Percentiles rank a stretch among this genome's conserved stretches.
These are phyloP conservation scores for Ophiocordyceps unilateralis DNA, from an alignment of 2,329 filamentous ascomycete genomes.

Conservation along the genomic window DNA sequence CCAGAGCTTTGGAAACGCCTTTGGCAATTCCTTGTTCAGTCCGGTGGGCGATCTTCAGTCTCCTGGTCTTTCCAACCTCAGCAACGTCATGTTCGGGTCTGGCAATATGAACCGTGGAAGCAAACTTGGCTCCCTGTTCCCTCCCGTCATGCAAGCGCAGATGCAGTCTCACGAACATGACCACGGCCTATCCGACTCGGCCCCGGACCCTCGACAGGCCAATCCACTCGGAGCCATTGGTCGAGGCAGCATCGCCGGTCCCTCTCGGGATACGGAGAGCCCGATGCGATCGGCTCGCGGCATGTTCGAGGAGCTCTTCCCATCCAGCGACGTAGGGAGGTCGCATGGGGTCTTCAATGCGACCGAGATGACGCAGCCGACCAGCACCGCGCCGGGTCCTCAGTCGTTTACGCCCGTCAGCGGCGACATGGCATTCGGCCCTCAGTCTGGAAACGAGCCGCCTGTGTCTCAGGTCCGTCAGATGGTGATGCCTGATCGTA, in stretches of 20 bases:
- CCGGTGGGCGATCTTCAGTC: constrained; percentile 65
- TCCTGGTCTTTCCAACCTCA: constrained; percentile 49
- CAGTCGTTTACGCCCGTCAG: constrained; percentile 19
- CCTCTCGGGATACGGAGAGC: constrained; percentile 39
- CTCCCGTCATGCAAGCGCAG: constrained; percentile 75
- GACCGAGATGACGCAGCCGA: constrained; percentile 18
- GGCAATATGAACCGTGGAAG: constrained; percentile 59
- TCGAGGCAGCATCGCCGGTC: constrained; percentile 37
- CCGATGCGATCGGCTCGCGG: constrained; percentile 37
- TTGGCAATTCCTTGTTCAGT: constrained; percentile 69
- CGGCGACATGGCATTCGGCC: constrained; percentile 17
- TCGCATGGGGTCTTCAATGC: constrained; percentile 19
- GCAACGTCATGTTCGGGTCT: constrained; percentile 48
- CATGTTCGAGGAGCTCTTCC: constrained; percentile 38
- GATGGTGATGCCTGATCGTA: constrained; percentile 98
- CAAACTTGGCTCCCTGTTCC: constrained; percentile 78
- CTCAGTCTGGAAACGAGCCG: constrained; percentile 23
- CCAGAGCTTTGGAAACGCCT: constrained; percentile 35
- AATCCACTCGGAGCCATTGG: constrained; percentile 52
- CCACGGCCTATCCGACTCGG: constrained; percentile 35
- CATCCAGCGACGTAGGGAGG: constrained; percentile 16
- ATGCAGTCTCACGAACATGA: constrained; percentile 62
- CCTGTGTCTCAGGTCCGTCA: constrained; percentile 58
- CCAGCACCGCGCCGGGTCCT: constrained; percentile 13
- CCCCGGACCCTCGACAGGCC: constrained; percentile 41